phyloP scores from a whole-genome alignment of 1,284 basidiomycete species.

The Coriolopsis trogii region DNA sequence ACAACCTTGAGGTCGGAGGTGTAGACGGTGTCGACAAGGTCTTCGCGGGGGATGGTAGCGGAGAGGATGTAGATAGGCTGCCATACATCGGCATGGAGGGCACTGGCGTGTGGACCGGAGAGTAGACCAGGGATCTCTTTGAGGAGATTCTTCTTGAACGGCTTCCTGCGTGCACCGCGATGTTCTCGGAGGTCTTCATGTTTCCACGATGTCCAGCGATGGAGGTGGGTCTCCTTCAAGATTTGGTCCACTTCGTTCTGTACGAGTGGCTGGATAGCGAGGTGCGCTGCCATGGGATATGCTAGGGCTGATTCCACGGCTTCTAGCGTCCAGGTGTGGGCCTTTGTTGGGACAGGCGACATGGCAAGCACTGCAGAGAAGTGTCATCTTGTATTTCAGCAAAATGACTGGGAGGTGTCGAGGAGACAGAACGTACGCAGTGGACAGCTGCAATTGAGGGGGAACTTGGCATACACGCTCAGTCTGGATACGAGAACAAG shows the following conservation, averaged over 20 bases:
- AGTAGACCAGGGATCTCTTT: constrained; percentile 12
- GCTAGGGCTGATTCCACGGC: not conserved
- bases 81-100: constrained; percentile 5
- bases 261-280: constrained; percentile 9
- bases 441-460: too few relatives aligned
- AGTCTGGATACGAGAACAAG: too few relatives aligned
- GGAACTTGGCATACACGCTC: too few relatives aligned
- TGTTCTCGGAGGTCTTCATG: constrained; percentile 14
- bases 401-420: too few relatives aligned
- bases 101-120: constrained; percentile 1
- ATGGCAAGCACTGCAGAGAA: too few relatives aligned
- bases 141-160: constrained; percentile 5
- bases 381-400: not conserved
- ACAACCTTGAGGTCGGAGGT: not conserved
- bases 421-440: too few relatives aligned
- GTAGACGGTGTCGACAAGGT: not conserved
- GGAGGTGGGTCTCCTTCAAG: not conserved
- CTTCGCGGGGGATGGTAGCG: not conserved
- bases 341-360: not conserved
- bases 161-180: not conserved
- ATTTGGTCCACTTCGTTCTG: constrained; percentile 15
- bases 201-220: constrained; percentile 6
- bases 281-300: not conserved
- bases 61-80: constrained; percentile 15
- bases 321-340: not conserved